Evolutionary conservation across 2,329 filamentous ascomycete genomes (phyloP), one percentile per base, ranked within the genome.

Genomic region (Lecanicillium sp.): DNA sequence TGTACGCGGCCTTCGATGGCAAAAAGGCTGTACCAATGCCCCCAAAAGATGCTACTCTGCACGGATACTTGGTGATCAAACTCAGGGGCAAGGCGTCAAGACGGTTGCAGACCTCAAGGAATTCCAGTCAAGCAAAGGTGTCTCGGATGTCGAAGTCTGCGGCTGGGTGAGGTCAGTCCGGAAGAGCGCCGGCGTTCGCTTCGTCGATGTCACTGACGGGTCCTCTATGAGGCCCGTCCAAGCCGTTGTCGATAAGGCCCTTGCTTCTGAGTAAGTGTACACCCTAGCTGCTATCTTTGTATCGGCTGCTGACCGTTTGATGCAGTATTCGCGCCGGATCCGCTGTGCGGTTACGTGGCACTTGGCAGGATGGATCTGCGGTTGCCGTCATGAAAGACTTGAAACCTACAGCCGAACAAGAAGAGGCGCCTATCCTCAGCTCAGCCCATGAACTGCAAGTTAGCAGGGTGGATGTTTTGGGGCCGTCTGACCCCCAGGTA

Each of bases 191-290:
- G 74, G 74, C 16, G 71, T 83, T 43, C 80, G 83, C 5, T 96
- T 98, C 63, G 82, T 89, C 37, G 77, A 87, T 43, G 70, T 96
- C 37, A 82, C 83, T 9, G 92, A 98, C 67, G 92, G 92, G 32
- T 94, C 88, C 11, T 87, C 84, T 30, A 68, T 85, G 48, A 70
- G 80, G 45, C 70, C 85, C 19, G 60, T 96, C 40, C 92, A 98
- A 64, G 86, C 83, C 33, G 78, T 95, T 33, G 65, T 95, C 49
- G 77, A 77, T 39, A 81, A 84, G 46, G 69, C 74, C 33, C 71
- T 87, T 54, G 80, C 83, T 48, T 70, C 80, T 61, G 76, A 80
- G 86, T 94, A 71, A 57, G 80, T 56, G 40, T 51, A 45, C 45
- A 44, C 43, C 45, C 41, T 44, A 36, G 43, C 18, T 30, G 31